Percentiles rank a stretch among this genome's conserved stretches.
These are phyloP conservation scores for Backusella macrospora DNA, from an alignment of 192 early-diverging fungal species.

Conservation along the genomic window DNA sequence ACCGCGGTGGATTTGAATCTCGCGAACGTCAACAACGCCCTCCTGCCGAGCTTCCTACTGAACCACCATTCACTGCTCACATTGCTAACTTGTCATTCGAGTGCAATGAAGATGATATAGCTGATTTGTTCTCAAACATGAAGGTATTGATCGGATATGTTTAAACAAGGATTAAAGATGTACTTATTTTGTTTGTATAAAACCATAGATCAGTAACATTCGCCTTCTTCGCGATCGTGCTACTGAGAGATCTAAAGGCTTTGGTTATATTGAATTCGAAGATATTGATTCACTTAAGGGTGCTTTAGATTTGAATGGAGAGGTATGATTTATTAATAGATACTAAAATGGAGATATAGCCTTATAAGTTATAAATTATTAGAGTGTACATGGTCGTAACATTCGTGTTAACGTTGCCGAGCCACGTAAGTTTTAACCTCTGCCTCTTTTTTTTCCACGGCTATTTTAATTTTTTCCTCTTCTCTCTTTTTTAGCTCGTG, in stretches of 20 bases:
- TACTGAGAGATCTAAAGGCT: slow-evolving; percentile 84
- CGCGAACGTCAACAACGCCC: slow-evolving; percentile 43
- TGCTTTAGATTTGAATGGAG: slow-evolving; percentile 71
- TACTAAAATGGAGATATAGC: background rate
- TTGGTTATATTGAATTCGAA: slow-evolving; percentile 95
- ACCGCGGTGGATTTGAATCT: slow-evolving; percentile 41
- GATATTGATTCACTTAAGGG: slow-evolving; percentile 78
- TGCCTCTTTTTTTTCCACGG: background rate
- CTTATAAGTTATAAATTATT: slow-evolving; percentile 11
- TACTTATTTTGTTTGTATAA: background rate
- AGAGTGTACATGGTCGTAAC: slow-evolving; percentile 66
- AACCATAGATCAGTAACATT: slow-evolving; percentile 68
- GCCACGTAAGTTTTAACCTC: slow-evolving; percentile 60
- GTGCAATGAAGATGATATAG: slow-evolving; percentile 73
- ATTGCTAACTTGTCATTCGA: slow-evolving; percentile 93
- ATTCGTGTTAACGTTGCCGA: slow-evolving; percentile 91
- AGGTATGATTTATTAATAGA: slow-evolving; percentile 33
- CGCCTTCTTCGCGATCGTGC: slow-evolving; percentile 83
- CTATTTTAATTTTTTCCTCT: background rate
- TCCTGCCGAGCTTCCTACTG: slow-evolving; percentile 72
- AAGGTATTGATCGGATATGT: slow-evolving; percentile 47
- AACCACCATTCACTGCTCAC: slow-evolving; percentile 88
- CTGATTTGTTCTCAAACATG: slow-evolving; percentile 71
- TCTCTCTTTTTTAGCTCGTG: slow-evolving; percentile 8
- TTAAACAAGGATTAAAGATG: background rate